Evolutionary conservation across 208 protist species (phyloP), one percentile per base, ranked within the genome.

Genomic region (Lotmaria passim): DNA sequence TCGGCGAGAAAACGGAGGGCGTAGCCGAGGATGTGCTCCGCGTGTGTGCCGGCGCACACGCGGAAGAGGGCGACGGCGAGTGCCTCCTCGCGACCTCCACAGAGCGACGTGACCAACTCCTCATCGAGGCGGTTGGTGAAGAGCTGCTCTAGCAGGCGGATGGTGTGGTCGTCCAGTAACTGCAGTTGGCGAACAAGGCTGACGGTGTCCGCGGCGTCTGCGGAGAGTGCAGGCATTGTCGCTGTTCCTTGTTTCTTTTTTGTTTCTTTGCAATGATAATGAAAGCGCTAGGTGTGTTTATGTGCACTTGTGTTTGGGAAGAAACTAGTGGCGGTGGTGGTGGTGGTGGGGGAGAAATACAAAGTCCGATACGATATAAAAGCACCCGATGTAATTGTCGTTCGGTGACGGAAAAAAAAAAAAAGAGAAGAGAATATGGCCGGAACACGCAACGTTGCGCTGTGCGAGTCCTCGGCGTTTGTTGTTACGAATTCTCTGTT

Each of bases 1-100:
- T 96, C 89, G 0, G 89, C 85, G 28, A 96, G 77, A 69, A 96
- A 91, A 65, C 87, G 89, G 46, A 96, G 72, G 24, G 83, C 36
- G 67, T 86, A 93, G 46, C 89, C 87, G 39, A 93, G 69, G 24
- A 89, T 72, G 50, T 79, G 51, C 36, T 80, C 24, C 0, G 87
- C 70, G 41, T 90, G 82, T 0, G 85, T 74, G 28, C 55, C 64
- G n/a, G 59, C 46, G 48, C 75, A 79, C 7, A 90, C 70, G 19
- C 78, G 77, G 62, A 92, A 89, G 5, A 96, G 72, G 15, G 86
- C 73, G 2, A 87, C 67, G 7, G 85, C 83, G 26, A 96, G 72
- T 4, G 53, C 26, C 39, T 82, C 63, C 55, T 93, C 72, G 28
- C 85, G 87, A 23, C 74, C 83, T 24, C 73, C 51, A n/a, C 92